Percentiles rank a stretch among this genome's conserved stretches.
phyloP scores from a whole-genome alignment of 768 basidiomycete species.

The Boletus patriciae region DNA sequence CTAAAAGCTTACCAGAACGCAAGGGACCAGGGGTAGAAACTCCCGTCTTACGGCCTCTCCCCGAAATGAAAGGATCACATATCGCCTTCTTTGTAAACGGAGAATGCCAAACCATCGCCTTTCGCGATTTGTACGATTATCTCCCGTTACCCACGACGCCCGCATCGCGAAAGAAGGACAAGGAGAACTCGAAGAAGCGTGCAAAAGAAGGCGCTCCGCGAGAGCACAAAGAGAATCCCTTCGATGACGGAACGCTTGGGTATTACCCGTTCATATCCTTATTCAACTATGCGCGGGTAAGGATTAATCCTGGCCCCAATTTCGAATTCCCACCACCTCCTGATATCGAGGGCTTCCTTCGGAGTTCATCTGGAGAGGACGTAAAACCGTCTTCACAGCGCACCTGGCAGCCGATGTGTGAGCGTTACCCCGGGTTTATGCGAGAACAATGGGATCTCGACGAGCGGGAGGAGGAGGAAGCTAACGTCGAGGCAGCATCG shows the following conservation, averaged over 20 bases:
- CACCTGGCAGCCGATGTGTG: conserved; percentile 77
- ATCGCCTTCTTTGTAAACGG: conserved; percentile 95
- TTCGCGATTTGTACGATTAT: conserved; percentile 86
- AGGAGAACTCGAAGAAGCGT: conserved; percentile 54
- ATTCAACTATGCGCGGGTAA: conserved; percentile 85
- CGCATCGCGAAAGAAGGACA: conserved; percentile 57
- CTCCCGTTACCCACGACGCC: conserved; percentile 71
- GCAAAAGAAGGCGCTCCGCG: conserved; percentile 63
- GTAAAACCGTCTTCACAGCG: conserved; percentile 31
- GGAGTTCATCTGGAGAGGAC: conserved; percentile 34
- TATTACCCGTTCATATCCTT: conserved; percentile 95
- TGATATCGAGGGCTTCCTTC: conserved; percentile 69
- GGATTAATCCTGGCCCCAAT: conserved; percentile 84
- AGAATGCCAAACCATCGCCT: conserved; percentile 78
- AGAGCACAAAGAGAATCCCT: conserved; percentile 77
- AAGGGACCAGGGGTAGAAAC: conserved; percentile 36
- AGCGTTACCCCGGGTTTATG: conserved; percentile 85
- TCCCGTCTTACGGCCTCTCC: conserved; percentile 59
- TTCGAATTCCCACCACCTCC: conserved; percentile 79
- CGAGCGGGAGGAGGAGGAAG: conserved; percentile 71
- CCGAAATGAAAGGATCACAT: conserved; percentile 66
- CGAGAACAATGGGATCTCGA: conserved; percentile 79
- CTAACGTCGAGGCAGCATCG: conserved; percentile 43
- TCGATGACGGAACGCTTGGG: conserved; percentile 92
- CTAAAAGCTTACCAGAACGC: conserved; percentile 66